These are phyloP conservation scores for Cryptococcus sp. DNA, from an alignment of 1,284 basidiomycete genomes.

Conservation along the genomic window DNA sequence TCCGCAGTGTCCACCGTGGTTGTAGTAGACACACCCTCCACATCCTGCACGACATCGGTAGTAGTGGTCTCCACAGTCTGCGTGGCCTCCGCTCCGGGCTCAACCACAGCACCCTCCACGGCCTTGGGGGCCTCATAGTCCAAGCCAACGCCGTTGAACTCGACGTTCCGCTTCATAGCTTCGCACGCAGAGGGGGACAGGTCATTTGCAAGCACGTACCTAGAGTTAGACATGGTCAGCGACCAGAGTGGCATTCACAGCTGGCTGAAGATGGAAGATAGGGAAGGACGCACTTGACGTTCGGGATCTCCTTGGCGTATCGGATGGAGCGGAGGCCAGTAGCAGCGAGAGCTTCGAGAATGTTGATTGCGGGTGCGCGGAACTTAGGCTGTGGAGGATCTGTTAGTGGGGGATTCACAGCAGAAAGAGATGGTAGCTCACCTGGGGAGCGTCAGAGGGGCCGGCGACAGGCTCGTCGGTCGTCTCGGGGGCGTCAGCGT, in stretches of 20 bases:
- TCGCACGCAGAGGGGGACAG: constrained; percentile 76
- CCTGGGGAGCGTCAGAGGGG: constrained; percentile 13
- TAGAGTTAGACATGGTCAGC: constrained; percentile 39
- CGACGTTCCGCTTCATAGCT: constrained; percentile 84
- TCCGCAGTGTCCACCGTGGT: constrained; percentile 12
- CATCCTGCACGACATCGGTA: not conserved
- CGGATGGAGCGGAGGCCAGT: constrained; percentile 94
- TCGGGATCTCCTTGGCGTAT: constrained; percentile 95
- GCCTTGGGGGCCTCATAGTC: constrained; percentile 10
- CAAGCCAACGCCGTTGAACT: constrained; percentile 73
- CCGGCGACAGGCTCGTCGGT: constrained; percentile 18
- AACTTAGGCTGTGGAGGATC: constrained; percentile 10
- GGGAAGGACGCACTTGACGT: constrained; percentile 62
- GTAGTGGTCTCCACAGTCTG: not conserved
- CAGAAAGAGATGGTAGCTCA: not conserved
- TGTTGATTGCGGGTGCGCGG: constrained; percentile 65
- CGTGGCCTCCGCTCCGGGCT: not conserved
- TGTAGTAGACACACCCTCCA: constrained; percentile 6
- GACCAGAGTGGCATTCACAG: not conserved
- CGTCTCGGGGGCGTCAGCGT: constrained; percentile 11
- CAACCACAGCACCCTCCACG: not conserved
- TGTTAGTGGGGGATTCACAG: not conserved
- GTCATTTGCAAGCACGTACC: constrained; percentile 92
- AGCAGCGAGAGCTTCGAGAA: constrained; percentile 93
- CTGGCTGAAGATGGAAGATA: not conserved